Evolutionary conservation across 1,139 yeast genomes (phyloP).

Genomic region (Candida frijolesensis): DNA sequence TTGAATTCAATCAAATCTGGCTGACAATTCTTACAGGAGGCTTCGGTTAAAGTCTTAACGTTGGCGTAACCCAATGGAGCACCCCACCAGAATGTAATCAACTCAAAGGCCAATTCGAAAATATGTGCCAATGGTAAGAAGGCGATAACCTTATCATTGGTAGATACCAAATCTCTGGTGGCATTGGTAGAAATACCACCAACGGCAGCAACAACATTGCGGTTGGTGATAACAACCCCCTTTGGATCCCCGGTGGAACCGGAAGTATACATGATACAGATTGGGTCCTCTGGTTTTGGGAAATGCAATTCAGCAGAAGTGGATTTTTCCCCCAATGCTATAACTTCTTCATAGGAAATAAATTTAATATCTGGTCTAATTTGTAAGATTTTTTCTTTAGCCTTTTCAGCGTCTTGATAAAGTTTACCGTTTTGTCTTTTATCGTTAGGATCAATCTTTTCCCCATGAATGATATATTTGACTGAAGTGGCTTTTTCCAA

Average conservation of each 20-base stretch:
- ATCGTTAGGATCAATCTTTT: conserved; percentile 60
- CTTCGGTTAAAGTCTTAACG: conserved; percentile 87
- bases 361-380: conserved; percentile 78
- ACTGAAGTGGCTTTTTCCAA: conserved; percentile 64
- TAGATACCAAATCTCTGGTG: conserved; percentile 50
- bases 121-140: conserved; percentile 96
- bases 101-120: conserved; percentile 88
- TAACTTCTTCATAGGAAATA: conserved; percentile 64
- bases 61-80: conserved; percentile 85
- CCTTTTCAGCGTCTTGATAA: conserved; percentile 56
- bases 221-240: conserved; percentile 87
- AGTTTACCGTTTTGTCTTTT: conserved; percentile 64
- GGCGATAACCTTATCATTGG: conserved; percentile 73
- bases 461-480: conserved; percentile 72
- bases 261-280: conserved; percentile 97
- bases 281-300: conserved; percentile 73
- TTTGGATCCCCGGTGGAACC: conserved; percentile 98
- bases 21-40: conserved; percentile 77
- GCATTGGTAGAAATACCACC: conserved; percentile 79
- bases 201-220: conserved; percentile 77
- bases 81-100: conserved; percentile 86
- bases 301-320: conserved; percentile 40
- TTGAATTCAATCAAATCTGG: conserved; percentile 87
- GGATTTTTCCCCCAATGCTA: conserved; percentile 60
- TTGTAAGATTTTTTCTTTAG: conserved; percentile 58